These are phyloP conservation scores for Aspergillus olivimuriae DNA, from an alignment of 495 filamentous ascomycete species.

Conservation along the genomic window DNA sequence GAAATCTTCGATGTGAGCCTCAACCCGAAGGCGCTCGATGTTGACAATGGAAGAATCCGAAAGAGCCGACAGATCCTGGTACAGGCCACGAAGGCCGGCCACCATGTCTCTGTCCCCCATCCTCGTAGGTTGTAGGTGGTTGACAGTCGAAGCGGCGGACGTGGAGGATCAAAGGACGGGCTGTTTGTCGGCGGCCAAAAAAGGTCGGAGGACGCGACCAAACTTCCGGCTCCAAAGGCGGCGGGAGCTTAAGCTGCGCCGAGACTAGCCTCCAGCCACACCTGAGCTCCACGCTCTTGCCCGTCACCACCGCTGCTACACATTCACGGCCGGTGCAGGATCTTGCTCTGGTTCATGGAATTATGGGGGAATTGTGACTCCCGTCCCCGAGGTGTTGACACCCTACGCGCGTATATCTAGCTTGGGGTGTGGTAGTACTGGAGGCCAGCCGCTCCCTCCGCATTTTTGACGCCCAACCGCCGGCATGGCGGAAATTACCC, in stretches of 20 bases:
- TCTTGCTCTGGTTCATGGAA: too few relatives aligned
- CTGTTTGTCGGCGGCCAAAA: slow-evolving; percentile 26
- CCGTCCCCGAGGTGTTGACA: too few relatives aligned
- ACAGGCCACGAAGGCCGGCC: slow-evolving; percentile 65
- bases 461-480: neutral
- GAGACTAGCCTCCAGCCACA: slow-evolving; percentile 4
- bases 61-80: slow-evolving; percentile 68
- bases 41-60: slow-evolving; percentile 54
- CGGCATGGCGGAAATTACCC: slow-evolving; percentile 32
- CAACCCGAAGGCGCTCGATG: slow-evolving; percentile 55
- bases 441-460: too few relatives aligned
- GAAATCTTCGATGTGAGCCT: slow-evolving; percentile 64
- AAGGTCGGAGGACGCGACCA: slow-evolving; percentile 36
- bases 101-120: slow-evolving; percentile 64
- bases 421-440: too few relatives aligned
- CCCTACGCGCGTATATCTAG: too few relatives aligned
- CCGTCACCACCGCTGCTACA: too few relatives aligned
- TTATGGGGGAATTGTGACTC: too few relatives aligned
- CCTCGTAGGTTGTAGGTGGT: slow-evolving; percentile 8
- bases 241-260: slow-evolving; percentile 9
- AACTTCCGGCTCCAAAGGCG: slow-evolving; percentile 29
- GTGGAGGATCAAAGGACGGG: slow-evolving; percentile 18
- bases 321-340: too few relatives aligned
- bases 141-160: slow-evolving; percentile 18
- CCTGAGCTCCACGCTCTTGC: slow-evolving; percentile 3